A percentile compares a stretch with the other conserved stretches of the same genome.
phyloP scores from a whole-genome alignment of 2,329 filamentous ascomycete species.

The Fusarium aywerte region DNA sequence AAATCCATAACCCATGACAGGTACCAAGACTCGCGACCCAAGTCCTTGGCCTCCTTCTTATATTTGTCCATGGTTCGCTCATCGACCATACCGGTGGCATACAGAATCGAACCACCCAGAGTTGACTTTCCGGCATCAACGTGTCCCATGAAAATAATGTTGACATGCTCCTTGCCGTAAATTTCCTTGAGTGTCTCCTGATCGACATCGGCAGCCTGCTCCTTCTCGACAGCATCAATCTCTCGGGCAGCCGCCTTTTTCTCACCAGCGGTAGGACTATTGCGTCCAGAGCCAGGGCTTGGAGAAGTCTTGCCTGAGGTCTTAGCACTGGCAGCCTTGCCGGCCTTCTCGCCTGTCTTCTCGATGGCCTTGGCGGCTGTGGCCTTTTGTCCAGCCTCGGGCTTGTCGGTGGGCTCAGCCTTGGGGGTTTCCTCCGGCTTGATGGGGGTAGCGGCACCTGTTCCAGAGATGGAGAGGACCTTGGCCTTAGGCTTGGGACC shows the following conservation, averaged over 20 bases:
- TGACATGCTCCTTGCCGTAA: slow-evolving; percentile 92
- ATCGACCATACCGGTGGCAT: slow-evolving; percentile 98
- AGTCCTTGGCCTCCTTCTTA: slow-evolving; percentile 94
- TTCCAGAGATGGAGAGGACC: slow-evolving; percentile 57
- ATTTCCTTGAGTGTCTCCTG: slow-evolving; percentile 87
- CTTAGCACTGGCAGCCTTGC: slow-evolving; percentile 57
- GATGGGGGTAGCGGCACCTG: slow-evolving; percentile 47
- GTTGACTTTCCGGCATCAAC: slow-evolving; percentile 99
- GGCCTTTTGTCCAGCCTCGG: slow-evolving; percentile 84
- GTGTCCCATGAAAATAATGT: slow-evolving; percentile 98
- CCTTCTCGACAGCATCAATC: slow-evolving; percentile 84
- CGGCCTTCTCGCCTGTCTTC: slow-evolving; percentile 78
- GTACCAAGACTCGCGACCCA: slow-evolving; percentile 98
- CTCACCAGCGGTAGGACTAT: slow-evolving; percentile 76
- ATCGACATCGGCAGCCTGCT: slow-evolving; percentile 79
- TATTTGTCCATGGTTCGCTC: slow-evolving; percentile 98
- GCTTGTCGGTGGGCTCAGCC: slow-evolving; percentile 59
- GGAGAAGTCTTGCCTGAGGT: slow-evolving; percentile 79
- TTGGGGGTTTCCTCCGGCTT: slow-evolving; percentile 61
- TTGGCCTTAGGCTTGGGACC: slow-evolving; percentile 65
- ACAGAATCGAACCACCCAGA: slow-evolving; percentile 91
- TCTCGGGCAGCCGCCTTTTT: slow-evolving; percentile 68
- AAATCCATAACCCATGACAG: slow-evolving; percentile 97
- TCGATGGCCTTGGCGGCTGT: slow-evolving; percentile 89
- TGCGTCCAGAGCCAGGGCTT: slow-evolving; percentile 83